Conservation (phyloP, 148 eudicot species). For the Silene uniflora region DNA sequence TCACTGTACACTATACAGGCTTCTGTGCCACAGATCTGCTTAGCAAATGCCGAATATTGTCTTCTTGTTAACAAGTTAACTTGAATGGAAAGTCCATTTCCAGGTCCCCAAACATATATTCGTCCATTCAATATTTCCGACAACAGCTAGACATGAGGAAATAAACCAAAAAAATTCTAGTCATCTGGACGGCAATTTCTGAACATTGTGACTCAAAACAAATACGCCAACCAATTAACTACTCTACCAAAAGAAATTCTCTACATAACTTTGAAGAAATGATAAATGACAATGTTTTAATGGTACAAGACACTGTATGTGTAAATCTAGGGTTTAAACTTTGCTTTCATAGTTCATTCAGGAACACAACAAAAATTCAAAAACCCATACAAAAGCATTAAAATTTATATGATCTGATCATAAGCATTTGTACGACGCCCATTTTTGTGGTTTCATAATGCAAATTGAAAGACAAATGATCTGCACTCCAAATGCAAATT, state of each 20-base stretch:
- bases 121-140: not conserved
- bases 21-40: no score
- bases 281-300: not conserved
- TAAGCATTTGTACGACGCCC: not conserved
- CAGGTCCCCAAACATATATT: not conserved
- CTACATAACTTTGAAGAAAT: not conserved
- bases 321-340: not conserved
- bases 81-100: not conserved
- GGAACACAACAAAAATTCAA: not conserved
- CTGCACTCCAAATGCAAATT: conserved; percentile 1
- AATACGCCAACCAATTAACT: not conserved
- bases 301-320: not conserved
- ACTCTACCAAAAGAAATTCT: not conserved
- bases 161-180: not conserved
- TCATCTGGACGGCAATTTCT: not conserved
- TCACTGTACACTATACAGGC: no score
- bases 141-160: not conserved
- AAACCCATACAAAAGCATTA: not conserved
- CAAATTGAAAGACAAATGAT: not conserved
- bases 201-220: not conserved
- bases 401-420: not conserved
- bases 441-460: not conserved
- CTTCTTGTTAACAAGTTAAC: not conserved
- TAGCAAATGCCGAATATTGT: not conserved
- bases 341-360: not conserved